phyloP scores from a whole-genome alignment of 78 protist genomes.

The Kipferlia bialata region DNA sequence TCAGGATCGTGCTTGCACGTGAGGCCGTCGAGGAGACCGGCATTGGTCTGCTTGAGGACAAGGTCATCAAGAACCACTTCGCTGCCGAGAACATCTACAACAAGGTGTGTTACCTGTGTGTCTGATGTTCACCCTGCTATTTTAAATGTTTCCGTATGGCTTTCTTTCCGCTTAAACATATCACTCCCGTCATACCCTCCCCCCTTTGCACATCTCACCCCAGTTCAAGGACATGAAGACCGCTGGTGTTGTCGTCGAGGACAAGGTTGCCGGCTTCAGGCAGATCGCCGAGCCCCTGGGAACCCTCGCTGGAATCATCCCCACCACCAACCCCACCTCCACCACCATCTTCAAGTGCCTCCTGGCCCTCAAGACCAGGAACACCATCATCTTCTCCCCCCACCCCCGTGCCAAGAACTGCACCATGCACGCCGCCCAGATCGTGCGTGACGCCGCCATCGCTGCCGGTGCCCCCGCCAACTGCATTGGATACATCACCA shows the following conservation, averaged over 20 bases:
- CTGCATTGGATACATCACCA: conserved; percentile 10
- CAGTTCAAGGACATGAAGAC: conserved; percentile 31
- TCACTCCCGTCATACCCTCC: too few relatives aligned
- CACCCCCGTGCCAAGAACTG: conserved; percentile 17
- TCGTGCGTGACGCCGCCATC: conserved; percentile 27
- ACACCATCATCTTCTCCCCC: conserved; percentile 25
- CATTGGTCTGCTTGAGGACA: conserved; percentile 35
- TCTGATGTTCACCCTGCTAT: too few relatives aligned
- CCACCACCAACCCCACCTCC: conserved; percentile 36
- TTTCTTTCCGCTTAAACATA: too few relatives aligned
- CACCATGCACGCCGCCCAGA: conserved; percentile 16
- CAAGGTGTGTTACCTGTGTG: too few relatives aligned
- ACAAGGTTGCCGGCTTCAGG: conserved; percentile 15
- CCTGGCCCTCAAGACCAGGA: conserved; percentile 25
- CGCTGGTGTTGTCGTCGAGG: conserved; percentile 20
- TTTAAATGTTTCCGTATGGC: too few relatives aligned
- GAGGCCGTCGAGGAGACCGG: conserved; percentile 22
- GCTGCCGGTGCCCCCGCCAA: conserved; percentile 28
- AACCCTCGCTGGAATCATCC: too few relatives aligned
- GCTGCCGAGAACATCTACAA: conserved; percentile 26
- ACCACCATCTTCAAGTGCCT: conserved; percentile 35
- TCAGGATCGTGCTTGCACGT: conserved; percentile 7
- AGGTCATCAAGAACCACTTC: conserved; percentile 40
- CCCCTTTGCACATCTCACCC: too few relatives aligned
- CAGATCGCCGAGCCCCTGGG: background rate